Conservation (phyloP, 2,329 filamentous ascomycete species). For the Plenodomus biglobosus region DNA sequence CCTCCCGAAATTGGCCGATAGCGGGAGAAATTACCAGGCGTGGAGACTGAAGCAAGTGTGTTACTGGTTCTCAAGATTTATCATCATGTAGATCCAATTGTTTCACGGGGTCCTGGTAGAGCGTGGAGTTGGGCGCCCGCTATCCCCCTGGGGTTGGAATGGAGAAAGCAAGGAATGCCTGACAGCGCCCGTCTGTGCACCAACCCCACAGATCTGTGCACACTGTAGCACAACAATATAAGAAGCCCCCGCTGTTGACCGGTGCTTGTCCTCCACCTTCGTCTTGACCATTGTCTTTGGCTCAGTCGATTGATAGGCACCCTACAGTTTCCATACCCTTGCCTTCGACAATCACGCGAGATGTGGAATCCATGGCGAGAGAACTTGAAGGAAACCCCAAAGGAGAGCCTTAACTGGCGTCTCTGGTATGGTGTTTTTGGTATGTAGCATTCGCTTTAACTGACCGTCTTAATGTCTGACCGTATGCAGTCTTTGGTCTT, state of each 20-base stretch:
- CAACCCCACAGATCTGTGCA: not conserved
- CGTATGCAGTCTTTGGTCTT: slow-evolving; percentile 59
- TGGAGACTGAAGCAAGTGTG: not conserved
- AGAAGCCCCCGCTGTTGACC: not conserved
- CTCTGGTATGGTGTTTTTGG: slow-evolving; percentile 73
- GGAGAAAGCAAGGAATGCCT: not conserved
- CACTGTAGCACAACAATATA: not conserved
- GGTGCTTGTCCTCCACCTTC: not conserved
- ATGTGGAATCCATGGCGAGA: slow-evolving; percentile 43
- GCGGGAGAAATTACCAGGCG: not conserved
- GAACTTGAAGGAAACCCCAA: slow-evolving; percentile 65
- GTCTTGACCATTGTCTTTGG: not conserved
- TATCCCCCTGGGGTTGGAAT: not conserved
- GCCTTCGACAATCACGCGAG: slow-evolving; percentile 12
- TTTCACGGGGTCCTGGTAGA: not conserved
- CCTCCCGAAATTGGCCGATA: not conserved
- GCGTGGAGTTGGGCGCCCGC: not conserved
- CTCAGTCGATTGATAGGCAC: not conserved
- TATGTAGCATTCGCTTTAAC: slow-evolving; percentile 13
- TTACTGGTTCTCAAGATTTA: not conserved
- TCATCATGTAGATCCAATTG: not conserved
- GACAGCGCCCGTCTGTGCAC: not conserved
- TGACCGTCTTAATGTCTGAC: slow-evolving; percentile 8
- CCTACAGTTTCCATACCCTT: not conserved
- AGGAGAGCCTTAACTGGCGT: slow-evolving; percentile 73